A percentile compares a stretch with the other conserved stretches of the same genome.
These are phyloP conservation scores for Thozetella sp. DNA, from an alignment of 495 filamentous ascomycete genomes.

Conservation along the genomic window DNA sequence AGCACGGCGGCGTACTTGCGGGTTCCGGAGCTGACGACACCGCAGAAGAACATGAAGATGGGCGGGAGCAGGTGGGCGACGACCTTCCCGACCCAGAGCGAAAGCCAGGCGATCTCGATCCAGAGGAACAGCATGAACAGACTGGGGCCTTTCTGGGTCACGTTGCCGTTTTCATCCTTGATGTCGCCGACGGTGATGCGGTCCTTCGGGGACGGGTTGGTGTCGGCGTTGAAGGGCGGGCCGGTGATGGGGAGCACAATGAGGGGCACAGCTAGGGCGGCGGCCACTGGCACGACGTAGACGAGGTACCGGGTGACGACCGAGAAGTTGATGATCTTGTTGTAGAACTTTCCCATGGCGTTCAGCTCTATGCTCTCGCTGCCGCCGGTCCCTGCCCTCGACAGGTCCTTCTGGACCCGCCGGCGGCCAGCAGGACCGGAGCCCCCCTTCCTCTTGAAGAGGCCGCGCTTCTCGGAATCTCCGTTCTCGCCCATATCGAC, in stretches of 20 bases:
- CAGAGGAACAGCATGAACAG: constrained; percentile 84
- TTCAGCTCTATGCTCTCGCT: constrained; percentile 65
- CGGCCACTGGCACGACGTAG: constrained; percentile 79
- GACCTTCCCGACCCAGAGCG: constrained; percentile 86
- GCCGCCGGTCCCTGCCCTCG: constrained; percentile 56
- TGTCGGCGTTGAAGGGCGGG: constrained; percentile 54
- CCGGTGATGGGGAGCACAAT: constrained; percentile 64
- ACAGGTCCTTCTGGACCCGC: constrained; percentile 48
- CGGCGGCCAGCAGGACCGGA: constrained; percentile 52
- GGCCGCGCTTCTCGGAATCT: constrained; percentile 36
- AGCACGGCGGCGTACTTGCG: constrained; percentile 90
- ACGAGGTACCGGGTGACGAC: constrained; percentile 86
- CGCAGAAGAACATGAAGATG: constrained; percentile 84
- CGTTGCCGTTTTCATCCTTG: constrained; percentile 38
- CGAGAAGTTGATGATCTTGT: constrained; percentile 81
- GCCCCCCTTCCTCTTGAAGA: constrained; percentile 47
- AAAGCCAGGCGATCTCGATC: constrained; percentile 90
- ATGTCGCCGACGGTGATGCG: constrained; percentile 34
- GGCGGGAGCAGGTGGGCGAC: constrained; percentile 76
- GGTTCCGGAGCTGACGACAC: constrained; percentile 88
- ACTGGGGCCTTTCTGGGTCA: constrained; percentile 61
- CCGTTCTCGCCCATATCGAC: constrained; percentile 24
- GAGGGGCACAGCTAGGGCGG: constrained; percentile 79
- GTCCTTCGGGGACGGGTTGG: constrained; percentile 28
- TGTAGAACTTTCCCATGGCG: constrained; percentile 84